A percentile compares a stretch with the other conserved stretches of the same genome.
These are phyloP conservation scores for Yamadazyma taylorii DNA, from an alignment of 1,139 yeast genomes.

Conservation along the genomic window DNA sequence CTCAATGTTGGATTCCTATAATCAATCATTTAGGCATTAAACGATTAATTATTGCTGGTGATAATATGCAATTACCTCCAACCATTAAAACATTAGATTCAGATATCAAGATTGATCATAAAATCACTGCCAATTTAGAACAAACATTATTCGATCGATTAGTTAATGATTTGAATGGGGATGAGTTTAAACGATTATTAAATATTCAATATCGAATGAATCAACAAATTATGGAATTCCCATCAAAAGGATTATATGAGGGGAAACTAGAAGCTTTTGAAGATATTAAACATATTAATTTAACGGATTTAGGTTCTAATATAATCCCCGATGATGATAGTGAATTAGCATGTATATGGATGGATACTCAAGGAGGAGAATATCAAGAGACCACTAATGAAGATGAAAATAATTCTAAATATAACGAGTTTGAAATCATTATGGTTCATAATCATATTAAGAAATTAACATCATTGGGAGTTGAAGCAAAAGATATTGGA, in stretches of 20 bases:
- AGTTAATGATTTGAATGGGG: slow-evolving; percentile 50
- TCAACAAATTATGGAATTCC: slow-evolving; percentile 70
- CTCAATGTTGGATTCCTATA: slow-evolving; percentile 97
- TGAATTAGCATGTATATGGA: slow-evolving; percentile 59
- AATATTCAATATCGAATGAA: slow-evolving; percentile 90
- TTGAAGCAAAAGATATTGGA: slow-evolving; percentile 60
- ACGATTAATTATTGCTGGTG: slow-evolving; percentile 77
- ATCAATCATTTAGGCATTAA: slow-evolving; percentile 60
- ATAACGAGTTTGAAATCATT: slow-evolving; percentile 70
- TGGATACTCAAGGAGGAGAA: slow-evolving; percentile 92
- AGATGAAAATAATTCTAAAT: slow-evolving; percentile 51
- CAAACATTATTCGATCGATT: slow-evolving; percentile 80
- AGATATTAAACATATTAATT: slow-evolving; percentile 51
- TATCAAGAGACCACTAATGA: slow-evolving; percentile 58
- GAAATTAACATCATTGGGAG: slow-evolving; percentile 48
- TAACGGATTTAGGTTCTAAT: slow-evolving; percentile 52
- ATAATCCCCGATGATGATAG: slow-evolving; percentile 29
- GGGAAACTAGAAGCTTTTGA: slow-evolving; percentile 62
- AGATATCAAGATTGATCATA: slow-evolving; percentile 25
- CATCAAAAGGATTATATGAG: slow-evolving; percentile 67
- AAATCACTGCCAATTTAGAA: slow-evolving; percentile 45
- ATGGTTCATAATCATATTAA: slow-evolving; percentile 59
- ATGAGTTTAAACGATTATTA: slow-evolving; percentile 52
- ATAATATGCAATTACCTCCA: slow-evolving; percentile 85
- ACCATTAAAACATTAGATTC: slow-evolving; percentile 54